These are phyloP conservation scores for Mercurialis annua DNA, from an alignment of 345 rosid species.

Conservation along the genomic window DNA sequence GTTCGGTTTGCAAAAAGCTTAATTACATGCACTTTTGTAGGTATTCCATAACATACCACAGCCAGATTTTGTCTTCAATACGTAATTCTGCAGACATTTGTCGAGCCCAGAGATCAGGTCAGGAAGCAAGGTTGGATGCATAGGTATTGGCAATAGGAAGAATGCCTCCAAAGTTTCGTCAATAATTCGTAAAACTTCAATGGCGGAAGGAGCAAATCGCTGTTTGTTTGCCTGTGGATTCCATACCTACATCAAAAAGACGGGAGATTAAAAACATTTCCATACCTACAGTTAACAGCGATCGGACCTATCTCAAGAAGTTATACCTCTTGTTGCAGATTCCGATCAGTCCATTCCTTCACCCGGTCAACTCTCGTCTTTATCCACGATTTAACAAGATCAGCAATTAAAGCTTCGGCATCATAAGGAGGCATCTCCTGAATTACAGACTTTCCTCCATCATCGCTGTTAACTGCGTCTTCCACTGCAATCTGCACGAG, in stretches of 20 bases:
- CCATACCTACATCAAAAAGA: conserved; percentile 55
- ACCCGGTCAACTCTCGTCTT: conserved; percentile 70
- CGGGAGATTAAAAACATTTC: not conserved
- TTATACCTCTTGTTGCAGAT: conserved; percentile 83
- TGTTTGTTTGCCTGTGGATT: conserved; percentile 59
- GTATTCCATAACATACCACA: conserved; percentile 51
- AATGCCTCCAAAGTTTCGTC: conserved; percentile 87
- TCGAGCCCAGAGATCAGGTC: conserved; percentile 82
- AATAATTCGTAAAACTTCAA: conserved; percentile 67
- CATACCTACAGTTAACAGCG: not conserved
- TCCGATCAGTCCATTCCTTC: conserved; percentile 86
- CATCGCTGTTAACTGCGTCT: conserved; percentile 96
- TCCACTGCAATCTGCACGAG: conserved; percentile 97
- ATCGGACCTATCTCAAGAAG: not conserved
- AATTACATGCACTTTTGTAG: not conserved
- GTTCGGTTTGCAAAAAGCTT: too few species aligned
- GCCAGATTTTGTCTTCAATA: conserved; percentile 79
- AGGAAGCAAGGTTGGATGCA: conserved; percentile 83
- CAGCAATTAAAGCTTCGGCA: conserved; percentile 79
- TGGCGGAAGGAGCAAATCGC: conserved; percentile 75
- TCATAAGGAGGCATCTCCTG: conserved; percentile 98
- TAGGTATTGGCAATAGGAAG: conserved; percentile 91
- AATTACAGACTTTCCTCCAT: conserved; percentile 95
- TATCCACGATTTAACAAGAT: conserved; percentile 86
- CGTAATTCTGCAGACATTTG: conserved; percentile 43